phyloP scores from a whole-genome alignment of 208 protist genomes.

The Cochliopodium minus region DNA sequence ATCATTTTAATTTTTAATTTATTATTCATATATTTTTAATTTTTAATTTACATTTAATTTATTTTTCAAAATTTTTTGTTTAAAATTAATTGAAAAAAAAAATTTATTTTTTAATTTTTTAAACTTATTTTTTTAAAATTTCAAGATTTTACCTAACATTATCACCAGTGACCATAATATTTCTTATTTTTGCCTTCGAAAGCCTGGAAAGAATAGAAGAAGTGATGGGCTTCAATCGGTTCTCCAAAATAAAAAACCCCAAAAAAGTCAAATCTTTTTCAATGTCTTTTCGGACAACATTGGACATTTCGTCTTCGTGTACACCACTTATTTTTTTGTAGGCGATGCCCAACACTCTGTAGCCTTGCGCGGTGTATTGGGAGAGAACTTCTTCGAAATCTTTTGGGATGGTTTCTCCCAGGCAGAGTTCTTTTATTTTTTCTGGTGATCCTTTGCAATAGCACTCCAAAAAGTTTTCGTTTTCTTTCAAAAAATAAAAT shows the following conservation, averaged over 20 bases:
- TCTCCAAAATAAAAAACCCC: constrained; percentile 45
- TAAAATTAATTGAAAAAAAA: no score
- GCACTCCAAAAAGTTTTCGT: not conserved
- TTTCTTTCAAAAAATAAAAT: no score
- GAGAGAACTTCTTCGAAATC: constrained; percentile 20
- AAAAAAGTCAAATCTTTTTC: constrained; percentile 35
- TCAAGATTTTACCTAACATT: no score
- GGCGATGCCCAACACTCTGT: constrained; percentile 30
- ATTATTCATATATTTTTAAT: no score
- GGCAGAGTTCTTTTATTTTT: constrained; percentile 28
- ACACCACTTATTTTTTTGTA: constrained; percentile 1
- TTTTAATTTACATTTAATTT: no score
- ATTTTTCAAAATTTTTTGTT: no score
- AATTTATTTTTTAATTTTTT: no score
- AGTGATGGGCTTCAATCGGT: constrained; percentile 37
- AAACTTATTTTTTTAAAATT: no score
- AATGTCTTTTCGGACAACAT: constrained; percentile 15
- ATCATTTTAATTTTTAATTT: no score
- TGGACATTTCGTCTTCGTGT: not conserved
- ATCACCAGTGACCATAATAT: constrained; percentile 40
- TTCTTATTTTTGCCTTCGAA: constrained; percentile 20
- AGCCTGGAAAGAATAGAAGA: constrained; percentile 19
- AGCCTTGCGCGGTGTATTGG: constrained; percentile 29
- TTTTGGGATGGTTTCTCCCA: constrained; percentile 22
- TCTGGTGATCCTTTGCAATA: constrained; percentile 45